Evolutionary conservation across 805 yeast genomes (phyloP), one percentile per base, ranked within the genome.

Genomic region (Schizosaccharomyces lindneri): DNA sequence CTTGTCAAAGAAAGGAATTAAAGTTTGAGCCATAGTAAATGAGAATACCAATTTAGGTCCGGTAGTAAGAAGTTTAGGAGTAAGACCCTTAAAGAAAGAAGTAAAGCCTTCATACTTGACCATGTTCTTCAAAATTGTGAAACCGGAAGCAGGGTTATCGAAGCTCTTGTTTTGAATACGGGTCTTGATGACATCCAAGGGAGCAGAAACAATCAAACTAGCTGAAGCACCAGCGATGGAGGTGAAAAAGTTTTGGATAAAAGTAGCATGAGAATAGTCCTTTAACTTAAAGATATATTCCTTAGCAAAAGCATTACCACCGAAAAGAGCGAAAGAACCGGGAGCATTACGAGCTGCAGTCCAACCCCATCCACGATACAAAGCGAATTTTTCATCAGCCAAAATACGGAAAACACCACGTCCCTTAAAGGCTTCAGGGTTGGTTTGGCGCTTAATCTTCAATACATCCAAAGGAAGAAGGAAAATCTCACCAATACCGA

Each of bases 301-400:
- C 76, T 93, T 93, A 64, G 98, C 97, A 71, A 93, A 93, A 17
- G 99, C 95, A 70, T 90, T 88, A 75, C 97, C 99, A 67, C 99
- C 99, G 67, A 93, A 93, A 63, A 93, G 77, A 19, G 97, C 95
- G 70, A 93, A 93, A 1, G 96, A 87, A 64, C 99, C 99, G 48
- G 99, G 99, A 1, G 97, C 97, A 72, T 93, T 93, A 80, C 99
- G 84, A 55, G 99, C 99, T 67, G 95, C 95, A 64, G 99, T 93
- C 99, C 99, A 93, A 63, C 97, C 97, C 95, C 97, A 89, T 66
- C 99, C 99, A 72, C 96, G 80, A 76, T 93, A 93, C 67, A 93
- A 78, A 29, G 93, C 87, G 63, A 87, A 78, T 21, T 98, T 97
- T 75, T 93, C 98, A 71, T 93, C 98, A 62, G 77, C 70, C 64